These are phyloP conservation scores for Vitis cinerea DNA, from an alignment of 164 flowering plant species.

Conservation along the genomic window DNA sequence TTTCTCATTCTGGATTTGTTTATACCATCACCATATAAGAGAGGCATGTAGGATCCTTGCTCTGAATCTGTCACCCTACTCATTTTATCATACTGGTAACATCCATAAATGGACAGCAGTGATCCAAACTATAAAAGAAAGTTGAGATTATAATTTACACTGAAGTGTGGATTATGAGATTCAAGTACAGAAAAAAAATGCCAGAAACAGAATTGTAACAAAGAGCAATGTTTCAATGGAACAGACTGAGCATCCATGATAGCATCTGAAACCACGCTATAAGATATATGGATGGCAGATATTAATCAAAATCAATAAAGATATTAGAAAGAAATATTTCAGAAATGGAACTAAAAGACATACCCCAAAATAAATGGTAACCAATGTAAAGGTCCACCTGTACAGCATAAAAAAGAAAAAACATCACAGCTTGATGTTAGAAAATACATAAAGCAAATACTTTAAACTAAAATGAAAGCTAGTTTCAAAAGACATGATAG, in stretches of 20 bases:
- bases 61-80: slow-evolving; percentile 18
- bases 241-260: too few relatives aligned
- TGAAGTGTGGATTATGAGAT: too few relatives aligned
- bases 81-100: slow-evolving; percentile 16
- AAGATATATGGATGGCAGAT: not conserved
- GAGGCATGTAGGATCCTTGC: slow-evolving; percentile 24
- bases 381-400: slow-evolving; percentile 43
- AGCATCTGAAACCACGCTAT: not conserved
- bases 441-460: not conserved
- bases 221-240: too few relatives aligned
- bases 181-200: too few relatives aligned
- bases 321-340: not conserved
- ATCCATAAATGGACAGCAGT: slow-evolving; percentile 32
- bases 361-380: slow-evolving; percentile 43
- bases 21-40: slow-evolving; percentile 1
- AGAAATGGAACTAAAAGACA: slow-evolving; percentile 6
- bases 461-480: not conserved
- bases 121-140: slow-evolving; percentile 29
- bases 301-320: not conserved
- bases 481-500: not conserved
- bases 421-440: not conserved
- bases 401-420: slow-evolving; percentile 3
- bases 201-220: too few relatives aligned
- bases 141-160: not conserved
- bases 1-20: slow-evolving; percentile 4